Conservation (phyloP, 2,329 filamentous ascomycete species). For the Fusarium luffae region DNA sequence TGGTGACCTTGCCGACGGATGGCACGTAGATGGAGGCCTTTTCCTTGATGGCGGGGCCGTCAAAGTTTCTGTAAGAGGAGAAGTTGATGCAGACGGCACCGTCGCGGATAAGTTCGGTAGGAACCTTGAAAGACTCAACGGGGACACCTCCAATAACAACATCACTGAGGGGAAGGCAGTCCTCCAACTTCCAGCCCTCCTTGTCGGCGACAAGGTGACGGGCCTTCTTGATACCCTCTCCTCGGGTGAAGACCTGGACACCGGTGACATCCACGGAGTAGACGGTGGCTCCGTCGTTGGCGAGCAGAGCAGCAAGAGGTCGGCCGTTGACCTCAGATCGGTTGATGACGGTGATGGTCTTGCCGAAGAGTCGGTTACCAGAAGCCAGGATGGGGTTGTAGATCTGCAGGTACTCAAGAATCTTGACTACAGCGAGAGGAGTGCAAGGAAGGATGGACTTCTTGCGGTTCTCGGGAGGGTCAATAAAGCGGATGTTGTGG, state of each 20-base stretch:
- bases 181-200: slow-evolving; percentile 79
- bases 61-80: slow-evolving; percentile 94
- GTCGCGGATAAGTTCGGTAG: slow-evolving; percentile 82
- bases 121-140: slow-evolving; percentile 88
- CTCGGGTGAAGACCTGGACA: slow-evolving; percentile 91
- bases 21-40: slow-evolving; percentile 97
- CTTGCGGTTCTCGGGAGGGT: slow-evolving; percentile 77
- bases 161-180: slow-evolving; percentile 88
- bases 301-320: slow-evolving; percentile 89
- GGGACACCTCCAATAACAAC: slow-evolving; percentile 96
- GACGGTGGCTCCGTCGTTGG: slow-evolving; percentile 94
- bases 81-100: slow-evolving; percentile 99
- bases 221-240: slow-evolving; percentile 84
- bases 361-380: slow-evolving; percentile 91
- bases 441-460: slow-evolving; percentile 97
- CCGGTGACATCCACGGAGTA: slow-evolving; percentile 95
- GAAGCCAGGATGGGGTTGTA: slow-evolving; percentile 96
- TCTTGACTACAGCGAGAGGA: slow-evolving; percentile 95
- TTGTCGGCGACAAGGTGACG: slow-evolving; percentile 90
- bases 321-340: slow-evolving; percentile 94
- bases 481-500: slow-evolving; percentile 95
- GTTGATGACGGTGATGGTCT: slow-evolving; percentile 96
- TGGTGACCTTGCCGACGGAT: slow-evolving; percentile 97
- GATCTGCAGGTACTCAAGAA: slow-evolving; percentile 92
- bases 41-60: slow-evolving; percentile 84